Percentiles rank a stretch among this genome's conserved stretches.
phyloP scores from a whole-genome alignment of 2,329 filamentous ascomycete species.

The Apiospora marii region DNA sequence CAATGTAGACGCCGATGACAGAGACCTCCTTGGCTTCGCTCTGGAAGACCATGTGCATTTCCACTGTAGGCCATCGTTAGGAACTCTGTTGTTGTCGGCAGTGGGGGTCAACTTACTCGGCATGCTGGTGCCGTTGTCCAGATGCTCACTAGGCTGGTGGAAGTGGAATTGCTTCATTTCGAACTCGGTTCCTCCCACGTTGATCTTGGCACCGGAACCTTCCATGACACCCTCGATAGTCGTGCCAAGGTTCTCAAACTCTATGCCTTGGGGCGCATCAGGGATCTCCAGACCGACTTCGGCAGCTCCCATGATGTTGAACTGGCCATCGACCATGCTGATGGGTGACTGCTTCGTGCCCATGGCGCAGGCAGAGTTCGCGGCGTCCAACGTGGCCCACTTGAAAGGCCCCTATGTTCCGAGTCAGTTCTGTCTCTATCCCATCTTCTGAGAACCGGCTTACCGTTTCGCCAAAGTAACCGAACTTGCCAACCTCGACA shows the following conservation, averaged over 20 bases:
- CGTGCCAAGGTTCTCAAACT: constrained; percentile 65
- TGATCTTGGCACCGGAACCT: constrained; percentile 47
- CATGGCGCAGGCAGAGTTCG: constrained; percentile 58
- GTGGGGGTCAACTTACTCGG: constrained; percentile 45
- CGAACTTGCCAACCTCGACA: constrained; percentile 44
- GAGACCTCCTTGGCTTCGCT: constrained; percentile 49
- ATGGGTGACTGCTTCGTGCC: constrained; percentile 66
- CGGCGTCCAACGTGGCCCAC: constrained; percentile 45
- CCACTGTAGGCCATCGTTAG: constrained; percentile 44
- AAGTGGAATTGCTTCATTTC: constrained; percentile 58
- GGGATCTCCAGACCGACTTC: constrained; percentile 50
- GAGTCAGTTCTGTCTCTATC: background rate
- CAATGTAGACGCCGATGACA: constrained; percentile 54
- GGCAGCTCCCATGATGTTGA: constrained; percentile 42
- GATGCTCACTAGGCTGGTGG: constrained; percentile 58
- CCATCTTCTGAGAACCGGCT: constrained; percentile 10
- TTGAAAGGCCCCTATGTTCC: constrained; percentile 41
- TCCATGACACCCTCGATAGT: constrained; percentile 64
- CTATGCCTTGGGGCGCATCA: constrained; percentile 49
- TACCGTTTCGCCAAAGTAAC: constrained; percentile 37
- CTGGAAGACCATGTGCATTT: constrained; percentile 68
- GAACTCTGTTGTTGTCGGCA: background rate
- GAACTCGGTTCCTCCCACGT: constrained; percentile 46
- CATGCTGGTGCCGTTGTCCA: constrained; percentile 53
- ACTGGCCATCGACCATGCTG: constrained; percentile 53